These are phyloP conservation scores for Phytophthora fragariaefolia DNA, from an alignment of 352 stramenopile species.

Conservation along the genomic window DNA sequence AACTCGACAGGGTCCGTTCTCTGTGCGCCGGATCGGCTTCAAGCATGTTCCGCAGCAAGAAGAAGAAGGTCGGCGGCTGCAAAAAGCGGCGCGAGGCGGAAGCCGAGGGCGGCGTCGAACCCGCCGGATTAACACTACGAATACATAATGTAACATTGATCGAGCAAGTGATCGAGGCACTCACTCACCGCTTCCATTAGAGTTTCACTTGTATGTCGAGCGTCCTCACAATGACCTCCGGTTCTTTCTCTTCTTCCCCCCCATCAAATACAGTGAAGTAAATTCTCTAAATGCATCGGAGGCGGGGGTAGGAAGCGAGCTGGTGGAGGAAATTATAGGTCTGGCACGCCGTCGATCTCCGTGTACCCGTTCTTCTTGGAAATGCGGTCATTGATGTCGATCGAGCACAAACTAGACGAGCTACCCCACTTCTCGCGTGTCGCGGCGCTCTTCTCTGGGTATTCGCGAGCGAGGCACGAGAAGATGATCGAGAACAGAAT, in stretches of 20 bases:
- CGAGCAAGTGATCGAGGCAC: constrained; percentile 5
- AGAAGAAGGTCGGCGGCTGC: constrained; percentile 45
- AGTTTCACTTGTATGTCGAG: constrained; percentile 9
- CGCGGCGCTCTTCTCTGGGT: constrained; percentile 39
- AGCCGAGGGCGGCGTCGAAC: not conserved
- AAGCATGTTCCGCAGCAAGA: constrained; percentile 54
- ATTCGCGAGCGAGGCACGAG: constrained; percentile 47
- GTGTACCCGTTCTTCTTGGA: constrained; percentile 31
- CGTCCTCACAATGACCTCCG: not conserved
- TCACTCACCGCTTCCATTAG: constrained; percentile 13
- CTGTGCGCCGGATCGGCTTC: not conserved
- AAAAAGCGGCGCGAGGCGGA: constrained; percentile 47
- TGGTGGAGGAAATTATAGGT: constrained; percentile 19
- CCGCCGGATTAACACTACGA: too few relatives aligned
- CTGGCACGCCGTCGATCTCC: constrained; percentile 31
- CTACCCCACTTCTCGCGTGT: constrained; percentile 37
- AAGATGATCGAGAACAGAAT: constrained; percentile 56
- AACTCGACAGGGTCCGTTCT: too few relatives aligned
- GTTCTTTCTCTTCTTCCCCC: not conserved
- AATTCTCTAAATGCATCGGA: constrained; percentile 19
- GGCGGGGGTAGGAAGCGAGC: constrained; percentile 10
- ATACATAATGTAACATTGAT: constrained; percentile 68
- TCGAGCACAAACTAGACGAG: constrained; percentile 39
- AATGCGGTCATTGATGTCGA: constrained; percentile 42
- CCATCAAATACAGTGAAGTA: constrained; percentile 13